A percentile compares a stretch with the other conserved stretches of the same genome.
Evolutionary conservation across 768 basidiomycete genomes (phyloP).

Genomic region (Trametes gibbosa): DNA sequence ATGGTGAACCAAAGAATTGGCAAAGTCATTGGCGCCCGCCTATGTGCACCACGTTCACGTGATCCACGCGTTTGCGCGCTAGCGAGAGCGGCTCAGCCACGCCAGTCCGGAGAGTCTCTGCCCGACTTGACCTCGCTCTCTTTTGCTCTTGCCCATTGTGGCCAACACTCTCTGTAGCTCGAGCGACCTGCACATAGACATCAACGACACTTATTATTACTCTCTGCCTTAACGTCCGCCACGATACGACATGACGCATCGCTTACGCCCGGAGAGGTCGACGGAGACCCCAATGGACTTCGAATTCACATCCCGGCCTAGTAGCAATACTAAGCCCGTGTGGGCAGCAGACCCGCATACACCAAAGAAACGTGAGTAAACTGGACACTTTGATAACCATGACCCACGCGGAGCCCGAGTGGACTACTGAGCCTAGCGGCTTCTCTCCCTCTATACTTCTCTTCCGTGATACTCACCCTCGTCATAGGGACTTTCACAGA

Average conservation of each 20-base stretch:
- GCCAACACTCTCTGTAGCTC: background rate
- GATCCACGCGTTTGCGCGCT: conserved; percentile 26
- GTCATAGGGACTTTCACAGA: conserved; percentile 41
- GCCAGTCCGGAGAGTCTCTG: conserved; percentile 1
- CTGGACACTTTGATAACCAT: background rate
- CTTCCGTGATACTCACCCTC: conserved; percentile 27
- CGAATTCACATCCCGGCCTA: conserved; percentile 73
- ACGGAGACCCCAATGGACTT: conserved; percentile 90
- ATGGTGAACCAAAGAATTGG: too few species aligned
- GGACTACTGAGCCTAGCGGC: too few species aligned
- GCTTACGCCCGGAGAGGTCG: conserved; percentile 39
- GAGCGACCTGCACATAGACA: background rate
- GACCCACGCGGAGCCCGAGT: too few species aligned
- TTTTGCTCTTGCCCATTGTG: conserved; percentile 10
- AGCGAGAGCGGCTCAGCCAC: conserved; percentile 6
- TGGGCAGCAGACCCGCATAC: conserved; percentile 58
- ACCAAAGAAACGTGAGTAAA: conserved; percentile 64
- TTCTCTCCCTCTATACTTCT: background rate
- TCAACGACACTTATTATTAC: background rate
- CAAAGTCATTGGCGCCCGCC: background rate
- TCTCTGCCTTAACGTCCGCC: background rate
- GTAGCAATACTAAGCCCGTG: conserved; percentile 47
- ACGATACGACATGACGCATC: conserved; percentile 1
- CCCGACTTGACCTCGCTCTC: background rate
- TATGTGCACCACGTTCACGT: conserved; percentile 25